These are phyloP conservation scores for Ballota nigra DNA, from an alignment of 257 asterid genomes.

Conservation along the genomic window DNA sequence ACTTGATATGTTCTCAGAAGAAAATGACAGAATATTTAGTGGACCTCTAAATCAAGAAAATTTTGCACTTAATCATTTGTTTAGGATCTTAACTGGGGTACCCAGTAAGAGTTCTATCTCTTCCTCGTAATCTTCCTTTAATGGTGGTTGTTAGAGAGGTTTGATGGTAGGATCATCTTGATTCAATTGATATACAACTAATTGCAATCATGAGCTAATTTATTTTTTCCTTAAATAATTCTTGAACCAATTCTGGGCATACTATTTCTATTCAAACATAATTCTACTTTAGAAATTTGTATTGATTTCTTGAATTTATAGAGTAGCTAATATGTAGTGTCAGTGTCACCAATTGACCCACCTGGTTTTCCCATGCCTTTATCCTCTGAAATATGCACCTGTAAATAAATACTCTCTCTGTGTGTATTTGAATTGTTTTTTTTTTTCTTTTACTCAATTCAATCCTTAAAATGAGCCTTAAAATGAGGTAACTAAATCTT, in stretches of 20 bases:
- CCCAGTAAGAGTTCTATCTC: neutral
- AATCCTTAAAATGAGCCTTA: neutral
- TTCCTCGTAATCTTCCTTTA: neutral
- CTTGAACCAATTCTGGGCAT: neutral
- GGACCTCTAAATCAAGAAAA: conserved; percentile 16
- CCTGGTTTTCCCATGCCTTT: neutral
- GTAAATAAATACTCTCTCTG: too few relatives aligned
- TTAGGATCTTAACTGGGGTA: neutral
- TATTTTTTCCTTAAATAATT: neutral
- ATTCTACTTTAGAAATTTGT: conserved; percentile 4
- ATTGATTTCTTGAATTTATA: conserved; percentile 4
- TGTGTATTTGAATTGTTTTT: too few relatives aligned
- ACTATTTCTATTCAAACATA: neutral
- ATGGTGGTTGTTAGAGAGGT: neutral
- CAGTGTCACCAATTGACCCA: conserved; percentile 17
- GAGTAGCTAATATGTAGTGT: conserved; percentile 1
- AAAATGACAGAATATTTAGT: conserved; percentile 27
- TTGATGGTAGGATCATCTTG: too few relatives aligned
- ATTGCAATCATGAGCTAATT: neutral
- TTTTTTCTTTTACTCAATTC: neutral
- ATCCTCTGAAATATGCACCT: neutral
- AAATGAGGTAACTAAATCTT: too few relatives aligned
- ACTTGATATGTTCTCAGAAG: conserved; percentile 26
- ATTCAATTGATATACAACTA: neutral
- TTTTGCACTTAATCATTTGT: conserved; percentile 11